A percentile compares a stretch with the other conserved stretches of the same genome.
Evolutionary conservation across 495 filamentous ascomycete genomes (phyloP).

Genomic region (Saxophila tyrrhenica): DNA sequence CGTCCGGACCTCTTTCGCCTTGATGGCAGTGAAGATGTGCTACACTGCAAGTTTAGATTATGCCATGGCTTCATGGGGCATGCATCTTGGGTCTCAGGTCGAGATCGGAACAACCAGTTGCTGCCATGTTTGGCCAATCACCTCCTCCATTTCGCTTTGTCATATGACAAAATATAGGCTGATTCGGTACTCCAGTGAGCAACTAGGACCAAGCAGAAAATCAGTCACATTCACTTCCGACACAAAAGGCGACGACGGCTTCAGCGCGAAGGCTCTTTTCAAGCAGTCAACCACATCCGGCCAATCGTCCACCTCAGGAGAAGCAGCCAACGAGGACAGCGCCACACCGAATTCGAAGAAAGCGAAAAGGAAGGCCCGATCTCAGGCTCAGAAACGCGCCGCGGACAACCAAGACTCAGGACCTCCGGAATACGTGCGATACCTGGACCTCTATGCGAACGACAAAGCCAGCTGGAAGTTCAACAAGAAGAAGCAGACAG

Average conservation of each 20-base stretch:
- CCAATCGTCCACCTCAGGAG: not conserved
- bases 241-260: slow-evolving; percentile 50
- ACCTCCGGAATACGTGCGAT: slow-evolving; percentile 48
- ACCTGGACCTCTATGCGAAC: slow-evolving; percentile 59
- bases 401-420: not conserved
- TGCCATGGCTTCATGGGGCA: not conserved
- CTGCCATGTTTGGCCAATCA: not conserved
- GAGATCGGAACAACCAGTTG: not conserved
- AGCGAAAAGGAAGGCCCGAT: slow-evolving; percentile 3
- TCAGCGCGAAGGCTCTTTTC: slow-evolving; percentile 37
- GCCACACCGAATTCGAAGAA: not conserved
- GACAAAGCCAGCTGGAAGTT: slow-evolving; percentile 72
- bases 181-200: not conserved
- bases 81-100: not conserved
- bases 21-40: not conserved
- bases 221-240: slow-evolving; percentile 69
- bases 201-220: slow-evolving; percentile 39
- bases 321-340: not conserved
- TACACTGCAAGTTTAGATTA: not conserved
- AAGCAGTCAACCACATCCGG: slow-evolving; percentile 31
- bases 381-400: slow-evolving; percentile 2
- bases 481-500: slow-evolving; percentile 77
- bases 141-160: not conserved
- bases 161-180: not conserved
- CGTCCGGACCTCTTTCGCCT: not conserved